A percentile compares a stretch with the other conserved stretches of the same genome.
phyloP scores from a whole-genome alignment of 805 yeast species.

The Teunomyces tritomae region DNA sequence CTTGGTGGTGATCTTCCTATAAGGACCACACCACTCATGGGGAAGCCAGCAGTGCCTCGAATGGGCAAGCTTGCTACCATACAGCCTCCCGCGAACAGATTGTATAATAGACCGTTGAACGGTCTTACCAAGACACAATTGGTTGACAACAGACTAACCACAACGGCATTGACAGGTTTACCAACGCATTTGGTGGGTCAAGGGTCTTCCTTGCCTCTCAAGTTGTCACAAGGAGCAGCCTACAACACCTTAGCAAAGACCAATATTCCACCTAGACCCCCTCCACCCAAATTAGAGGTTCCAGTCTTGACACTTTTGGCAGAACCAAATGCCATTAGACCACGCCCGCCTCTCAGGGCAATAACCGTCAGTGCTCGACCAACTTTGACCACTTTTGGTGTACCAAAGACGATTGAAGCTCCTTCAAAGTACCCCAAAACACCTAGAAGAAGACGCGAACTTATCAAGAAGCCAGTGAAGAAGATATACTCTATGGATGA shows the following conservation, averaged over 20 bases:
- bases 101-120: constrained; percentile 24
- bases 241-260: constrained; percentile 10
- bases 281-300: constrained; percentile 37
- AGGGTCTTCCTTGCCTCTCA: constrained; percentile 14
- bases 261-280: constrained; percentile 26
- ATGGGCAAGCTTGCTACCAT: constrained; percentile 48
- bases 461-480: constrained; percentile 51
- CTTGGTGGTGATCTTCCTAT: constrained; percentile 2
- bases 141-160: constrained; percentile 21
- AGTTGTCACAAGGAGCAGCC: constrained; percentile 16
- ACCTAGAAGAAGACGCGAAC: constrained; percentile 32
- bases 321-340: constrained; percentile 18
- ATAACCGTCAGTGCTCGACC: constrained; percentile 24
- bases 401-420: constrained; percentile 32
- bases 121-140: constrained; percentile 16
- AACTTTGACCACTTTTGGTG: constrained; percentile 26
- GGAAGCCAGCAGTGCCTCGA: constrained; percentile 34
- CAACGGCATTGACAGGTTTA: constrained; percentile 17
- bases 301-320: constrained; percentile 25
- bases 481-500: constrained; percentile 75
- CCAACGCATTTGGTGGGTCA: constrained; percentile 20
- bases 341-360: constrained; percentile 22
- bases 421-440: constrained; percentile 29
- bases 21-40: constrained; percentile 28
- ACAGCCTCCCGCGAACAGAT: constrained; percentile 41